Base-by-base conservation (phyloP, 1,139 yeast genomes). In the Taphrina betulina region DNA sequence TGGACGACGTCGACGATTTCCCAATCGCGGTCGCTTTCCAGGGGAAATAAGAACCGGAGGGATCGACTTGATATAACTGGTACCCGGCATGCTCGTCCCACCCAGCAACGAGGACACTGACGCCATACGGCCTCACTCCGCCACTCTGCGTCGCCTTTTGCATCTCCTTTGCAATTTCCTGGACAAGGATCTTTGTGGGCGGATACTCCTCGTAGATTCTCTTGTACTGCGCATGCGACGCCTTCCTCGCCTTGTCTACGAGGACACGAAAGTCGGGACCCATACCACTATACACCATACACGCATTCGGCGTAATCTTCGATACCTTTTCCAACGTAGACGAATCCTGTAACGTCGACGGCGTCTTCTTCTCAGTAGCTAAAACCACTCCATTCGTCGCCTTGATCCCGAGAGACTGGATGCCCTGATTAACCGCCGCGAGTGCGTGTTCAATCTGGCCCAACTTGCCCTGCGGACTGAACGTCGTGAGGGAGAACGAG, bases 1-100 rank as follows among this genome's bases (percentile, higher is more conserved):
- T 92, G 34, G 98, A 98, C 5, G 95, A 85, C 41, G 82, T 82
- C 3, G 96, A 82, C 26, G 96, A 95, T 69, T 89, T 90, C 62
- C 99, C 99, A 65, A 94, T 92, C 26, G 98, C 97, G 2, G 98
- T 92, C 26, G 98, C 98, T 72, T 92, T 92, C 99, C 99, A 94
- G n/a, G 98, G 97, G 78, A 88, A 94, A 71, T 85, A 94, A 56
- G 96, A 83, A 12, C 99, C 99, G 3, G 95, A 85, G 3, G 99
- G 99, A 73, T 94, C 98, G 50, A 94, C 95, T 72, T 94, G 98
- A 71, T 92, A 94, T 61, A 94, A 77, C 26, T 60, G 50, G 36
- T 55, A 63, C 60, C 80, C 89, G 72, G 71, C 84, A 68, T 78
- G 83, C 42, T 85, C 89, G 68, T 94, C 98, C 69, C 87, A 80